A percentile compares a stretch with the other conserved stretches of the same genome.
Conservation (phyloP, 202 grass and related monocot genomes). For the Zizania palustris region DNA sequence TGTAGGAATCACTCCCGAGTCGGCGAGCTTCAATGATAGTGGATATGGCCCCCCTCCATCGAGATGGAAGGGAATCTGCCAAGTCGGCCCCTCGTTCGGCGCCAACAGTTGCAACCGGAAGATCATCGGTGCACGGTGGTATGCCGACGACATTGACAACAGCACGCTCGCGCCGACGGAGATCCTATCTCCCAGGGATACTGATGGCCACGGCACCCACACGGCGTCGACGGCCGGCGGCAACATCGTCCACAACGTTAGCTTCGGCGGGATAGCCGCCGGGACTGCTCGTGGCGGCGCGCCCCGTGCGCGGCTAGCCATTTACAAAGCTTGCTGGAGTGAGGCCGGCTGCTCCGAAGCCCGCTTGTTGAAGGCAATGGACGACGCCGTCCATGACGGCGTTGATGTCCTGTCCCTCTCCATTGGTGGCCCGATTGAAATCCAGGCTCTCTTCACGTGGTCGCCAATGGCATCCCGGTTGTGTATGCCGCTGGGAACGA, state of each 20-base stretch:
- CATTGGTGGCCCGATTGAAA: rapidly evolving
- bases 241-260: background rate
- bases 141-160: too few species aligned
- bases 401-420: conserved; percentile 37
- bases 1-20: background rate
- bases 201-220: background rate
- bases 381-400: conserved; percentile 42
- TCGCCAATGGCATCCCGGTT: background rate
- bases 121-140: background rate
- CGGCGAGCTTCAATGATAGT: background rate
- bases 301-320: conserved; percentile 23
- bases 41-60: background rate
- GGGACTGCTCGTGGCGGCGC: background rate
- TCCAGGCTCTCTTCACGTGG: background rate
- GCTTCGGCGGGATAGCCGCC: background rate
- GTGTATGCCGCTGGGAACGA: background rate
- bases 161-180: too few species aligned
- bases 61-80: background rate
- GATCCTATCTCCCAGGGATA: background rate
- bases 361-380: background rate
- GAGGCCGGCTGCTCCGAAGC: rapidly evolving
- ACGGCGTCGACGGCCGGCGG: background rate
- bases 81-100: background rate
- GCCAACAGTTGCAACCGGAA: background rate
- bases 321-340: conserved; percentile 35